These are phyloP conservation scores for Talaromyces sp. DNA, from an alignment of 2,329 filamentous ascomycete species.

Conservation along the genomic window DNA sequence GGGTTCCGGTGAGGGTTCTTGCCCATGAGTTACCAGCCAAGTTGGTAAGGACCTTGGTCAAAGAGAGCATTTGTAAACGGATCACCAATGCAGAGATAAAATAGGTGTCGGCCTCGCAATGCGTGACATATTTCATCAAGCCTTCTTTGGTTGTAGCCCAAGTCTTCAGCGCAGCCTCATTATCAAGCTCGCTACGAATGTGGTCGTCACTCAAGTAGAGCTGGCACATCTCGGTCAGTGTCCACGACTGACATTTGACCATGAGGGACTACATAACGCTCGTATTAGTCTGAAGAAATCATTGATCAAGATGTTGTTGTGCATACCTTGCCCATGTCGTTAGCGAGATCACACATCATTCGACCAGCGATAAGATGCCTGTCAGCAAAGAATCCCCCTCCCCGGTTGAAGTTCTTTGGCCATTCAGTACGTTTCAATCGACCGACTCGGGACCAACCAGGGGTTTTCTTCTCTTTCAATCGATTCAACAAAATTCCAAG, in stretches of 20 bases:
- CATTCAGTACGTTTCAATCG: constrained; percentile 78
- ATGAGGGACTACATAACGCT: constrained; percentile 65
- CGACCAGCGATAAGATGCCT: constrained; percentile 84
- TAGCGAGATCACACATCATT: constrained; percentile 87
- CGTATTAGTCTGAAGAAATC: constrained; percentile 23
- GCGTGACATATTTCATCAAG: constrained; percentile 86
- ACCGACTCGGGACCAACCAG: constrained; percentile 91
- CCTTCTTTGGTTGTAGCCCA: constrained; percentile 83
- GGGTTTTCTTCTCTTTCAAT: constrained; percentile 83
- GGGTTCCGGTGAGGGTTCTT: constrained; percentile 87
- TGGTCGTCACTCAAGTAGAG: constrained; percentile 75
- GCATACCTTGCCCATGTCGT: constrained; percentile 80
- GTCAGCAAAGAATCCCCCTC: constrained; percentile 87
- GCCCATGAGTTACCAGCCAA: constrained; percentile 98
- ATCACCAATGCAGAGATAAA: constrained; percentile 90
- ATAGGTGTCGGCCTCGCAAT: constrained; percentile 93
- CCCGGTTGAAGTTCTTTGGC: constrained; percentile 81
- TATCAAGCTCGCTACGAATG: constrained; percentile 78
- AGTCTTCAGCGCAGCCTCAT: constrained; percentile 77
- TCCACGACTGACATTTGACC: constrained; percentile 97
- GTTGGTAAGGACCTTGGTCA: constrained; percentile 94
- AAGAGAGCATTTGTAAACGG: constrained; percentile 82
- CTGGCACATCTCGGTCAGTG: constrained; percentile 93
- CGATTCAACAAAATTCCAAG: constrained; percentile 86
- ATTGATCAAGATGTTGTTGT: background rate